A percentile compares a stretch with the other conserved stretches of the same genome.
Evolutionary conservation across 2,329 filamentous ascomycete species (phyloP).

Genomic region (Ceratocystis huliohia): DNA sequence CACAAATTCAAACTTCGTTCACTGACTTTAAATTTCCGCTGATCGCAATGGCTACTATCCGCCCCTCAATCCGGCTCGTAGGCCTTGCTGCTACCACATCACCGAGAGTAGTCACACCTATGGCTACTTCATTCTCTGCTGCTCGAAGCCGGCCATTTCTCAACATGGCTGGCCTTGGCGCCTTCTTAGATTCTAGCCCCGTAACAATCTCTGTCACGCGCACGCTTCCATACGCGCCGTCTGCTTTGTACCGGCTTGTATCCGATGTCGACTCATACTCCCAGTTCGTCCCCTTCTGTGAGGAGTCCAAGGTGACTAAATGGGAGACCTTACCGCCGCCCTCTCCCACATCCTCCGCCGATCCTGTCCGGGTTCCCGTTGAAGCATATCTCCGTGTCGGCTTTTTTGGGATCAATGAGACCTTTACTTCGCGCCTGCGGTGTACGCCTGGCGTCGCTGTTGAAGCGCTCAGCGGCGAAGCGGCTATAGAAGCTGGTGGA

Average conservation of each 20-base stretch:
- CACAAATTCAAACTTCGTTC: not conserved
- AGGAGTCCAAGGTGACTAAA: slow-evolving; percentile 59
- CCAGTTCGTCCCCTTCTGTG: slow-evolving; percentile 85
- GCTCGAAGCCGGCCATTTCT: slow-evolving; percentile 31
- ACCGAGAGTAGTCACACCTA: not conserved
- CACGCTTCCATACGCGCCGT: slow-evolving; percentile 60
- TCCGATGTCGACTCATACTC: slow-evolving; percentile 78
- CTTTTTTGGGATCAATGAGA: slow-evolving; percentile 72
- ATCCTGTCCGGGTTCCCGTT: slow-evolving; percentile 47
- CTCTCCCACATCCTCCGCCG: slow-evolving; percentile 28
- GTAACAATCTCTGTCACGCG: slow-evolving; percentile 56
- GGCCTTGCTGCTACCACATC: slow-evolving; percentile 1
- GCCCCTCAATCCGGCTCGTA: not conserved
- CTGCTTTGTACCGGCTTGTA: slow-evolving; percentile 69
- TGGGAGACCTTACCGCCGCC: slow-evolving; percentile 32
- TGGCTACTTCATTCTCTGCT: slow-evolving; percentile 21
- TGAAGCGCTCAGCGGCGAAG: slow-evolving; percentile 59
- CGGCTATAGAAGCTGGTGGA: slow-evolving; percentile 31
- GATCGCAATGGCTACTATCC: slow-evolving; percentile 1
- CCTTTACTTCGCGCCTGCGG: slow-evolving; percentile 65
- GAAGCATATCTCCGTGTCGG: slow-evolving; percentile 71
- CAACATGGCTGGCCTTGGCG: slow-evolving; percentile 24
- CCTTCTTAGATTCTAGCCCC: slow-evolving; percentile 35
- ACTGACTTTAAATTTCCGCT: not conserved
- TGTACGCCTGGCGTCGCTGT: slow-evolving; percentile 63